Percentiles rank a stretch among this genome's conserved stretches.
Evolutionary conservation across 352 stramenopile species (phyloP).

Genomic region (Globisporangium spinosum): DNA sequence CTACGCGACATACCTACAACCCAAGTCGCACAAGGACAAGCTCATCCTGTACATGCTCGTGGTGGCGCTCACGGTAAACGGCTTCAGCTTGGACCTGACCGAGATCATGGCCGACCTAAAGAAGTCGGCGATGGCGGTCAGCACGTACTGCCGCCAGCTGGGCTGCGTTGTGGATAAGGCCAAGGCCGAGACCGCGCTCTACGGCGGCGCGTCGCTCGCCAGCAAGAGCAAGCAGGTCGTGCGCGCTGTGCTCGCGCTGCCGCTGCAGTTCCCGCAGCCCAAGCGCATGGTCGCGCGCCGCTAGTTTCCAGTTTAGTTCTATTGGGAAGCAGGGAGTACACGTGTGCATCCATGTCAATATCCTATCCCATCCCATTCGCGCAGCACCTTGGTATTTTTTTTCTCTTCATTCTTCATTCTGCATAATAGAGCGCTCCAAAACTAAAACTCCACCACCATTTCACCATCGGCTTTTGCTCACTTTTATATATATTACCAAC

Average conservation of each 20-base stretch:
- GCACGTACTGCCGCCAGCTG: constrained; percentile 67
- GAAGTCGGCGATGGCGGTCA: constrained; percentile 41
- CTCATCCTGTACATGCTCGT: constrained; percentile 73
- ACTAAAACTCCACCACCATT: not conserved
- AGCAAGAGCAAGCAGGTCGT: constrained; percentile 66
- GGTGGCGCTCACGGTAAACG: constrained; percentile 68
- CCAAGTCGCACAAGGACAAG: constrained; percentile 82
- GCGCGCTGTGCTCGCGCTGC: constrained; percentile 69
- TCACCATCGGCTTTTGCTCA: not conserved
- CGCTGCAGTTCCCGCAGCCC: constrained; percentile 66
- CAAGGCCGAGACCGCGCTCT: constrained; percentile 56
- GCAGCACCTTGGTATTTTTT: not conserved
- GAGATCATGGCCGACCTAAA: constrained; percentile 71
- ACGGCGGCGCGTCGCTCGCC: constrained; percentile 40
- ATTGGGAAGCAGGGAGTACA: no score
- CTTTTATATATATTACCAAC: not conserved
- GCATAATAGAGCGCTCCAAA: not conserved
- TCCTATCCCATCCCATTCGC: not conserved
- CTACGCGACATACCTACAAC: constrained; percentile 62
- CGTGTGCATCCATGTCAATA: no score
- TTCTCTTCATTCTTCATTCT: not conserved
- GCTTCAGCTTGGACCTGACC: constrained; percentile 72
- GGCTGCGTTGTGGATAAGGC: constrained; percentile 69
- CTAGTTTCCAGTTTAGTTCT: constrained; percentile 8
- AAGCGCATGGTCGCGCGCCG: constrained; percentile 52